phyloP scores from a whole-genome alignment of 768 basidiomycete genomes.

The Mycena latifolia region DNA sequence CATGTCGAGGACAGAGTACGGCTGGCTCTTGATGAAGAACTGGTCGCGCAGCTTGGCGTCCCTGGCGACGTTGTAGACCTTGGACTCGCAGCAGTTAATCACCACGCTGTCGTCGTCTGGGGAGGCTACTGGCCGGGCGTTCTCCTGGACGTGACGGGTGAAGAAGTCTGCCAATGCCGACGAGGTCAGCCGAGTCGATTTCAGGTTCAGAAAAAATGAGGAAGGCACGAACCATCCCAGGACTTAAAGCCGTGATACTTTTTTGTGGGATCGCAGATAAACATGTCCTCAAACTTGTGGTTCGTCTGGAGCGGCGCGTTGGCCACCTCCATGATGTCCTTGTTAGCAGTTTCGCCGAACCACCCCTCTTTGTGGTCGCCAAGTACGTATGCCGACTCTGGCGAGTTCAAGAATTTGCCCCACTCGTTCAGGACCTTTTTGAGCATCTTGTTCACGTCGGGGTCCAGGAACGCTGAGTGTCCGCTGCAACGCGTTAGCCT shows the following conservation, averaged over 20 bases:
- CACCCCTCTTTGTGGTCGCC: constrained; percentile 17
- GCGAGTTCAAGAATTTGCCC: constrained; percentile 12
- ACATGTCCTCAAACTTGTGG: constrained; percentile 14
- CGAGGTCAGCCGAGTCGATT: no score
- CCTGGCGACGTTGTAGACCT: constrained; percentile 16
- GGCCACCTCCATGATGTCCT: constrained; percentile 21
- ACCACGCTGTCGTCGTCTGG: constrained; percentile 19
- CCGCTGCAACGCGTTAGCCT: constrained; percentile 4
- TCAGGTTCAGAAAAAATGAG: background rate
- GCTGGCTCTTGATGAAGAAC: constrained; percentile 19
- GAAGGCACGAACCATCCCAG: constrained; percentile 15
- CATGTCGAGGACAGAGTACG: constrained; percentile 19
- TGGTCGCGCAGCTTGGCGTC: constrained; percentile 8
- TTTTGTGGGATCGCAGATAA: constrained; percentile 14
- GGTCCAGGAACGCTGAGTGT: constrained; percentile 18
- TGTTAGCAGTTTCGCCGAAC: constrained; percentile 14
- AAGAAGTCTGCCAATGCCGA: constrained; percentile 21
- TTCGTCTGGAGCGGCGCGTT: constrained; percentile 16
- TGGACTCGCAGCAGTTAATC: constrained; percentile 18
- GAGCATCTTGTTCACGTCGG: constrained; percentile 21
- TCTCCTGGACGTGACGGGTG: constrained; percentile 9
- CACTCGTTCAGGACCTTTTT: constrained; percentile 23
- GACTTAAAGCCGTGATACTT: constrained; percentile 13
- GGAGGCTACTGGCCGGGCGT: constrained; percentile 13
- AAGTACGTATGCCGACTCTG: constrained; percentile 10